These are phyloP conservation scores for Fusarium camptoceras DNA, from an alignment of 2,329 filamentous ascomycete genomes.

Conservation along the genomic window DNA sequence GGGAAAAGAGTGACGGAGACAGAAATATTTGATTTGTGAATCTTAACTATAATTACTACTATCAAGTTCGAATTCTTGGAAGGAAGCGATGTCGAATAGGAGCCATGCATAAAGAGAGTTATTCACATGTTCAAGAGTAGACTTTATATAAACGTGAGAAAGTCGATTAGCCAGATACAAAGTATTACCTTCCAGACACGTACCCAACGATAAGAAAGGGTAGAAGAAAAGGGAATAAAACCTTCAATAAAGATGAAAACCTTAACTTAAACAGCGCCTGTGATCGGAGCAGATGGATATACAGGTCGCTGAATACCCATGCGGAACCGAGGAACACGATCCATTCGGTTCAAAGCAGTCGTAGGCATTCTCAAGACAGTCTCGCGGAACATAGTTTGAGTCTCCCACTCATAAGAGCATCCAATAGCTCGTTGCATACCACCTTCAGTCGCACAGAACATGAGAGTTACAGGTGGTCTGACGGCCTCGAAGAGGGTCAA, in stretches of 20 bases:
- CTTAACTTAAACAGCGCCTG: conserved; percentile 22
- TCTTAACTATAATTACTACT: neutral
- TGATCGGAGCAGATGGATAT: conserved; percentile 34
- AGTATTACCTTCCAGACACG: neutral
- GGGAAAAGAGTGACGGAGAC: neutral
- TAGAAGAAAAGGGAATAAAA: neutral
- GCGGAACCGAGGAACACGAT: conserved; percentile 42
- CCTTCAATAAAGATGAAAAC: neutral
- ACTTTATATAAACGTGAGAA: neutral
- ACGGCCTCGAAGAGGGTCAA: conserved; percentile 51
- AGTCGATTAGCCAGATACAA: neutral
- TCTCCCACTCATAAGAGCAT: conserved; percentile 47
- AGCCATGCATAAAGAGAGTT: neutral
- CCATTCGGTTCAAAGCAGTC: conserved; percentile 43
- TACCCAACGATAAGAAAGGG: too few relatives aligned
- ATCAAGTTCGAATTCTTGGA: neutral
- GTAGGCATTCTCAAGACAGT: conserved; percentile 44
- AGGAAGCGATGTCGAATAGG: neutral
- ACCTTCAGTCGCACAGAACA: conserved; percentile 46
- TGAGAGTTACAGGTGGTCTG: conserved; percentile 42
- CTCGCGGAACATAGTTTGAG: conserved; percentile 45
- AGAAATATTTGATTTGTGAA: neutral
- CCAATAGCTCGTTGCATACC: conserved; percentile 46
- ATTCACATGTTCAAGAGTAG: neutral
- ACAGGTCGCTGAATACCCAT: conserved; percentile 42